Evolutionary conservation across 306 rosid species (phyloP).

Genomic region (Prunus dulcis): DNA sequence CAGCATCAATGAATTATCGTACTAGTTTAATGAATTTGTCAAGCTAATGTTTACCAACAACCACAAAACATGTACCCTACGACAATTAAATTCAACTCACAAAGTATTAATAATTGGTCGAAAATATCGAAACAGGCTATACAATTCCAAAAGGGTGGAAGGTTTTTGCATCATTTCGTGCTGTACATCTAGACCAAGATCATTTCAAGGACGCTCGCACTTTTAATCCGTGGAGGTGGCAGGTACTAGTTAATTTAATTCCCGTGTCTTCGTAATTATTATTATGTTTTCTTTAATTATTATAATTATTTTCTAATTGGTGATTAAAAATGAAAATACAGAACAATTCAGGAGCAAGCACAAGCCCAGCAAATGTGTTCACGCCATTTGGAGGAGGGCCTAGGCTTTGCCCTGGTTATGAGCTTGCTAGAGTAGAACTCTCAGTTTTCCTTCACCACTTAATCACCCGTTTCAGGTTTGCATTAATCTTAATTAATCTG

Average conservation of each 20-base stretch:
- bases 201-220: slow-evolving; percentile 87
- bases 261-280: not conserved
- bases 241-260: slow-evolving; percentile 18
- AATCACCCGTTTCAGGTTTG: slow-evolving; percentile 72
- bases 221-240: slow-evolving; percentile 99
- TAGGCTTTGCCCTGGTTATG: slow-evolving; percentile 83
- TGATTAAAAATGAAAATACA: slow-evolving; percentile 17
- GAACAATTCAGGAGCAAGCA: slow-evolving; percentile 47
- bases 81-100: too few relatives aligned
- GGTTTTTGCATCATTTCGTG: slow-evolving; percentile 91
- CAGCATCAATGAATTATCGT: not conserved
- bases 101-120: not conserved
- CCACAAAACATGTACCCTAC: too few relatives aligned
- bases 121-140: slow-evolving; percentile 46
- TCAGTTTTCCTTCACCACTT: slow-evolving; percentile 87
- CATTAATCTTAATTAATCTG: not conserved
- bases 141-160: slow-evolving; percentile 95
- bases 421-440: slow-evolving; percentile 89
- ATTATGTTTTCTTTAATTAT: not conserved
- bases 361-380: slow-evolving; percentile 45
- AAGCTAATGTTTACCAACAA: too few relatives aligned
- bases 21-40: too few relatives aligned
- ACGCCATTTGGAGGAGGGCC: slow-evolving; percentile 98
- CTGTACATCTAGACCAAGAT: slow-evolving; percentile 73
- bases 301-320: not conserved